A percentile compares a stretch with the other conserved stretches of the same genome.
Conservation (phyloP, 164 flowering plant species). For the Nymphaea thermarum region DNA sequence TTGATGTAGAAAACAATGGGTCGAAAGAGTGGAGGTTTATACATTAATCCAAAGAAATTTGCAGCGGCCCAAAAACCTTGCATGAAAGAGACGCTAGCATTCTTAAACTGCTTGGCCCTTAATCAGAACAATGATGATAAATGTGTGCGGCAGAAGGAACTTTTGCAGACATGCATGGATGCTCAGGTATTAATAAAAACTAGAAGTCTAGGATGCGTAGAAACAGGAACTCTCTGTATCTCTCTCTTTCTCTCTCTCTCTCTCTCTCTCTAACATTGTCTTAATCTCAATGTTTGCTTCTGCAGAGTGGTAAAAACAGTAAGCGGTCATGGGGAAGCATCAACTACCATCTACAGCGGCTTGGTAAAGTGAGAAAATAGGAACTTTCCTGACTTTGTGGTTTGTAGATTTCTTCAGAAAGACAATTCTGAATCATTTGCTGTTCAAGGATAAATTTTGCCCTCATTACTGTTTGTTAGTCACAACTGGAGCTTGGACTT, state of each 20-base stretch:
- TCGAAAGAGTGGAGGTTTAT: constrained; percentile 37
- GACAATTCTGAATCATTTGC: too few species aligned
- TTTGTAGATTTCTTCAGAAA: too few species aligned
- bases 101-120: constrained; percentile 62
- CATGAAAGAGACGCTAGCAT: constrained; percentile 70
- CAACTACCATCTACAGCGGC: constrained; percentile 70
- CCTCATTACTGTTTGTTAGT: too few species aligned
- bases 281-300: not conserved
- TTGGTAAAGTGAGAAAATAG: constrained; percentile 49
- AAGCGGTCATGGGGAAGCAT: constrained; percentile 48
- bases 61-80: constrained; percentile 19
- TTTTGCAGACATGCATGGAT: constrained; percentile 52
- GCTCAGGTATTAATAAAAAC: constrained; percentile 40
- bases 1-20: constrained; percentile 28
- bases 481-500: too few species aligned
- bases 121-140: constrained; percentile 43
- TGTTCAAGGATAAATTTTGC: too few species aligned
- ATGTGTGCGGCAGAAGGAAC: constrained; percentile 50
- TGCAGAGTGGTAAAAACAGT: constrained; percentile 29
- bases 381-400: not conserved
- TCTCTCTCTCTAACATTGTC: not conserved
- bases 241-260: not conserved
- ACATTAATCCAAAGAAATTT: constrained; percentile 15
- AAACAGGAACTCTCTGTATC: not conserved
- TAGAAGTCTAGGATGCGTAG: not conserved